A percentile compares a stretch with the other conserved stretches of the same genome.
These are phyloP conservation scores for Corinectria fuckeliana DNA, from an alignment of 2,329 filamentous ascomycete genomes.

Conservation along the genomic window DNA sequence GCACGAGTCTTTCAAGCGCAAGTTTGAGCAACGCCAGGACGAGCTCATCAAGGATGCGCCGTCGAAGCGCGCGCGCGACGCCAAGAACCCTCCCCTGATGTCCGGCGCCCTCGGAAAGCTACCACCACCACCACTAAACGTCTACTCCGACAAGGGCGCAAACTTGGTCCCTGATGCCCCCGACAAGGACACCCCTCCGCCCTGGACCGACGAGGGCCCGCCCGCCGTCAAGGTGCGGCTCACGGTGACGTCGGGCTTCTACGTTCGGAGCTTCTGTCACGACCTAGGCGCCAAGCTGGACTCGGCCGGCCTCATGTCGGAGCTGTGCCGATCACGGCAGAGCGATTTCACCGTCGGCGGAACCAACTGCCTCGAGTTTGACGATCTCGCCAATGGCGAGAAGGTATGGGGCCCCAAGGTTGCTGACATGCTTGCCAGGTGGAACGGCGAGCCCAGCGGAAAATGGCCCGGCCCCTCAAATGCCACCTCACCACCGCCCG, in stretches of 20 bases:
- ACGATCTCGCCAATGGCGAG: slow-evolving; percentile 78
- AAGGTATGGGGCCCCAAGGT: slow-evolving; percentile 83
- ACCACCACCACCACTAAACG: slow-evolving; percentile 55
- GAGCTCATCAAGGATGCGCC: slow-evolving; percentile 60
- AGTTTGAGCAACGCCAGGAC: slow-evolving; percentile 64
- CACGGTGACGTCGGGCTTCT: slow-evolving; percentile 95
- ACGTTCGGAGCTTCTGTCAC: slow-evolving; percentile 91
- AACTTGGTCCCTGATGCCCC: slow-evolving; percentile 60
- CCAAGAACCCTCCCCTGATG: slow-evolving; percentile 56
- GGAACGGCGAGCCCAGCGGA: slow-evolving; percentile 46
- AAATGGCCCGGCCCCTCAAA: slow-evolving; percentile 32
- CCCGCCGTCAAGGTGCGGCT: slow-evolving; percentile 85
- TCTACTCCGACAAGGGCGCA: slow-evolving; percentile 51
- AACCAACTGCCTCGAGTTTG: slow-evolving; percentile 77
- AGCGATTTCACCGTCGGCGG: slow-evolving; percentile 77
- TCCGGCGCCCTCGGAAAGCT: slow-evolving; percentile 62
- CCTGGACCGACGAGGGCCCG: slow-evolving; percentile 68
- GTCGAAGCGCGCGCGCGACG: slow-evolving; percentile 41
- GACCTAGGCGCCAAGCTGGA: slow-evolving; percentile 84
- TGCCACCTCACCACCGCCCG: slow-evolving; percentile 19
- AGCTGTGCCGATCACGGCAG: slow-evolving; percentile 81
- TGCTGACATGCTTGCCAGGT: slow-evolving; percentile 51
- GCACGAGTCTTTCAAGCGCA: slow-evolving; percentile 64
- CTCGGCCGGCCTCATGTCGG: slow-evolving; percentile 85
- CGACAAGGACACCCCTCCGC: slow-evolving; percentile 55